Evolutionary conservation across 2,329 filamentous ascomycete genomes (phyloP).

Genomic region (Xylaria sp.): DNA sequence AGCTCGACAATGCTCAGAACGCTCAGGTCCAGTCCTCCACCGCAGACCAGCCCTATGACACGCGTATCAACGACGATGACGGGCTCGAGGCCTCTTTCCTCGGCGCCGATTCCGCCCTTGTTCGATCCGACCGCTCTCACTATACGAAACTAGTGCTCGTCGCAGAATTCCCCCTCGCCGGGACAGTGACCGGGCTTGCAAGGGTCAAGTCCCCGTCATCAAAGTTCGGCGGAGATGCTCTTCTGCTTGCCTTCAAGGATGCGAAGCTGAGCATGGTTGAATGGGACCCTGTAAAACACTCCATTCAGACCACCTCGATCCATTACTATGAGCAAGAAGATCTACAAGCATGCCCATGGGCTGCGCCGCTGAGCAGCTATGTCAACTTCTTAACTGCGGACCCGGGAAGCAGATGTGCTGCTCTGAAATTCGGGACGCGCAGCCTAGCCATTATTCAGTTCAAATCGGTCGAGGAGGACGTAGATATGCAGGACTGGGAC

Average conservation of each 20-base stretch:
- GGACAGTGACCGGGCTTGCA: constrained; percentile 84
- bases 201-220: constrained; percentile 78
- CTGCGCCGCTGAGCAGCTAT: constrained; percentile 77
- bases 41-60: constrained; percentile 60
- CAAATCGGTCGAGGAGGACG: constrained; percentile 83
- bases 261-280: constrained; percentile 93
- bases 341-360: constrained; percentile 83
- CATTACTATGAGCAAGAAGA: constrained; percentile 99
- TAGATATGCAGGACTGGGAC: constrained; percentile 92
- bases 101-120: constrained; percentile 68
- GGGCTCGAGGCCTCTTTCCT: constrained; percentile 74
- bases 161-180: constrained; percentile 83
- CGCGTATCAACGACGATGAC: constrained; percentile 67
- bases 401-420: constrained; percentile 90
- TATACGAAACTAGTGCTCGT: constrained; percentile 84
- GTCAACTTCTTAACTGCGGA: constrained; percentile 87
- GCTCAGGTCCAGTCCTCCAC: constrained; percentile 53
- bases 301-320: constrained; percentile 88
- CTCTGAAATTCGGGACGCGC: constrained; percentile 88
- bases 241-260: constrained; percentile 86
- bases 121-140: constrained; percentile 70
- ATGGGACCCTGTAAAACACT: constrained; percentile 86
- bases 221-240: constrained; percentile 82
- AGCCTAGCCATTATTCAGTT: constrained; percentile 96
- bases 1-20: constrained; percentile 62